Evolutionary conservation across 371 early-diverging fungal species (phyloP).

Genomic region (Circinella umbellata): DNA sequence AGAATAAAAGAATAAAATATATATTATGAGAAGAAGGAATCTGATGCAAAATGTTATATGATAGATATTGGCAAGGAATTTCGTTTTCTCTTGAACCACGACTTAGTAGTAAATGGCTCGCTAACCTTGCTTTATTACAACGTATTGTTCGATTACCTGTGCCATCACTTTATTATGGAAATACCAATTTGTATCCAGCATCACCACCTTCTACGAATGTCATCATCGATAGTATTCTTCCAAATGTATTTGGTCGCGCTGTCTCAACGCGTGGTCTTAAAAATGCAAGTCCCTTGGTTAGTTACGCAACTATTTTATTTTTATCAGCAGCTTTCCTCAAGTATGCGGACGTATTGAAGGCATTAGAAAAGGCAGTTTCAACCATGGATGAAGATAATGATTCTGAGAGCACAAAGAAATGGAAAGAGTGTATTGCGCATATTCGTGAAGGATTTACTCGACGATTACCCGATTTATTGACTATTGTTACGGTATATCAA

Average conservation of each 20-base stretch:
- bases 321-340: slow-evolving; percentile 70
- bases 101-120: slow-evolving; percentile 74
- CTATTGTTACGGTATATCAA: slow-evolving; percentile 46
- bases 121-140: slow-evolving; percentile 75
- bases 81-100: slow-evolving; percentile 80
- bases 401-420: slow-evolving; percentile 25
- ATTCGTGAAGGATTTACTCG: slow-evolving; percentile 68
- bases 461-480: slow-evolving; percentile 78
- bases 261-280: slow-evolving; percentile 69
- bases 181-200: slow-evolving; percentile 53
- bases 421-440: slow-evolving; percentile 38
- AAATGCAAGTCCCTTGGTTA: slow-evolving; percentile 70
- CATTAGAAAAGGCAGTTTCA: slow-evolving; percentile 38
- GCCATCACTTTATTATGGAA: slow-evolving; percentile 61
- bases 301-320: slow-evolving; percentile 65
- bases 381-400: slow-evolving; percentile 11
- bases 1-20: no score
- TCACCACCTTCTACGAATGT: slow-evolving; percentile 62
- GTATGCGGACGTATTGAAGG: slow-evolving; percentile 49
- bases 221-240: slow-evolving; percentile 76
- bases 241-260: slow-evolving; percentile 61
- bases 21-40: no score
- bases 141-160: slow-evolving; percentile 73
- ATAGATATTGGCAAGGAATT: slow-evolving; percentile 67
- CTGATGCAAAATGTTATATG: neutral